These are phyloP conservation scores for Lunularia cruciata DNA, from an alignment of 225 moss, liverwort and hornwort species.

Conservation along the genomic window DNA sequence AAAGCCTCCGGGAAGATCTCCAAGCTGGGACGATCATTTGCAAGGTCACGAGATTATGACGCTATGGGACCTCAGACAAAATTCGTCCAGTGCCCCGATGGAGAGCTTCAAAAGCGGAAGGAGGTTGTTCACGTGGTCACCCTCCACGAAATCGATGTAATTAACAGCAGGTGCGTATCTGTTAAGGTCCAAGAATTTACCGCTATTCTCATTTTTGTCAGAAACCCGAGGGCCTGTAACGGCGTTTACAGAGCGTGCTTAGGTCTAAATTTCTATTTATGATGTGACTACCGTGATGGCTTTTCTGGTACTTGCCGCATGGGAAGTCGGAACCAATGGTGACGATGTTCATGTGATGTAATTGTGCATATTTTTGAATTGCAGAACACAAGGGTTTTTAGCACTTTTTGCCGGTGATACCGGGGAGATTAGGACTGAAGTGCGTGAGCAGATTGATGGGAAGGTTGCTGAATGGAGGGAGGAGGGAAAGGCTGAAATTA, in stretches of 20 bases:
- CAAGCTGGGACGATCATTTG: conserved; percentile 73
- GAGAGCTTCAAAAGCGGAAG: conserved; percentile 81
- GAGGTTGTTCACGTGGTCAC: conserved; percentile 84
- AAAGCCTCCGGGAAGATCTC: conserved; percentile 79
- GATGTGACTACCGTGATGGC: no score
- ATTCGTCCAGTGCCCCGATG: conserved; percentile 82
- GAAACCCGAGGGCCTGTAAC: background rate
- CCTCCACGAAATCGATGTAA: conserved; percentile 79
- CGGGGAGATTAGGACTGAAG: conserved; percentile 80
- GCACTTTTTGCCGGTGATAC: conserved; percentile 87
- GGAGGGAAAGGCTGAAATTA: conserved; percentile 78
- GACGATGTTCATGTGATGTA: no score
- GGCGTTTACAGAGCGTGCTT: no score
- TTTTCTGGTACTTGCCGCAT: no score
- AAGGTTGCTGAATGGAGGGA: conserved; percentile 81
- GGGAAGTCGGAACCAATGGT: no score
- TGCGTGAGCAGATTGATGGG: conserved; percentile 78
- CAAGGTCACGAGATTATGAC: conserved; percentile 75
- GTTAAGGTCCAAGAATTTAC: no score
- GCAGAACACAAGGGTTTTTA: conserved; percentile 79
- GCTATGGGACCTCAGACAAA: conserved; percentile 90
- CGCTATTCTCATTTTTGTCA: background rate
- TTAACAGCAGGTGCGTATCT: conserved; percentile 62
- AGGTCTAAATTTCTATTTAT: no score
- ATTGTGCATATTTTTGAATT: background rate